Conservation (phyloP, 495 filamentous ascomycete genomes). For the Cercophora samala region DNA sequence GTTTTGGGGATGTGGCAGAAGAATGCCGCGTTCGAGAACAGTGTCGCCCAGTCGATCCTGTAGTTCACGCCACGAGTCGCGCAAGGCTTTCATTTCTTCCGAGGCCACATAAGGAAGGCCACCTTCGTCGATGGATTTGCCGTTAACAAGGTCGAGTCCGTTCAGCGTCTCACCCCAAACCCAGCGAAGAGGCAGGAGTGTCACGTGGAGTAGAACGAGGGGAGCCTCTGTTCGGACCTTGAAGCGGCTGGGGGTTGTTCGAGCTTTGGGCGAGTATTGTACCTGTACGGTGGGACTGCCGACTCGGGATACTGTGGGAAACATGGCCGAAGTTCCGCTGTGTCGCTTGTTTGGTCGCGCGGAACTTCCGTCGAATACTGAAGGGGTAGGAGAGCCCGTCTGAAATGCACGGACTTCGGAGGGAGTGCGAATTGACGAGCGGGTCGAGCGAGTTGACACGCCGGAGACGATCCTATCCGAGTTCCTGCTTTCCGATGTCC, state of each 20-base stretch:
- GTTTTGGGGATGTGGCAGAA: slow-evolving; percentile 84
- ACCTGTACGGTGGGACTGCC: slow-evolving; percentile 43
- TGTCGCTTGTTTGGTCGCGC: slow-evolving; percentile 42
- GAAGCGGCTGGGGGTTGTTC: slow-evolving; percentile 51
- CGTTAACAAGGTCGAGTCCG: slow-evolving; percentile 32
- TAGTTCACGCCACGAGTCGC: slow-evolving; percentile 69
- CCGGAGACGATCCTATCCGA: slow-evolving; percentile 31
- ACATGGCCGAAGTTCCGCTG: slow-evolving; percentile 21
- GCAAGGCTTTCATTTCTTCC: slow-evolving; percentile 54
- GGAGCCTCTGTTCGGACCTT: slow-evolving; percentile 55
- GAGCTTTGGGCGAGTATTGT: slow-evolving; percentile 58
- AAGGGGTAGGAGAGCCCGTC: slow-evolving; percentile 63
- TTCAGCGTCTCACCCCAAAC: slow-evolving; percentile 60
- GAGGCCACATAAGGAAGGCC: slow-evolving; percentile 40
- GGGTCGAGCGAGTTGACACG: slow-evolving; percentile 41
- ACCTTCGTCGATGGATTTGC: slow-evolving; percentile 24
- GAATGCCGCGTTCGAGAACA: slow-evolving; percentile 75
- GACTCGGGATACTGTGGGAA: slow-evolving; percentile 43
- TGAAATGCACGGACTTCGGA: slow-evolving; percentile 76
- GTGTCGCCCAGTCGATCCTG: slow-evolving; percentile 73
- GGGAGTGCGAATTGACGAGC: slow-evolving; percentile 55
- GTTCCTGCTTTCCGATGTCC: slow-evolving; percentile 22
- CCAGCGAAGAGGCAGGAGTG: slow-evolving; percentile 68
- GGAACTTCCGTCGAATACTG: slow-evolving; percentile 42
- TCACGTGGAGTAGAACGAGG: slow-evolving; percentile 84